Conservation (phyloP, 805 yeast genomes). For the Suhomyces emberorum region DNA sequence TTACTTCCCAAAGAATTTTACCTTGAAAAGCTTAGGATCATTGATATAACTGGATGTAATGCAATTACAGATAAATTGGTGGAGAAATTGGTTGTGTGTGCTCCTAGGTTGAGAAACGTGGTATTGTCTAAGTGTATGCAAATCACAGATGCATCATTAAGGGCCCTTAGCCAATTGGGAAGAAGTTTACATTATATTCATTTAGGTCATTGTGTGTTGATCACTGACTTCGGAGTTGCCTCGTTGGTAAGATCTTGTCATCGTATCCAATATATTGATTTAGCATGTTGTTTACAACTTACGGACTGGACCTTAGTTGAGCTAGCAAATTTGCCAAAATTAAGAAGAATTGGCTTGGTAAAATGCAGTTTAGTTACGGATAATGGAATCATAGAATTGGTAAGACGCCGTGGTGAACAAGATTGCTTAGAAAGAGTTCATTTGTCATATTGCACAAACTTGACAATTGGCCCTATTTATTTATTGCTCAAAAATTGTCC, state of each 20-base stretch:
- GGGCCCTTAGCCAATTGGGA: slow-evolving; percentile 69
- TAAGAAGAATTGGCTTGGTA: slow-evolving; percentile 89
- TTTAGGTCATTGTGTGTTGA: slow-evolving; percentile 87
- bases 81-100: slow-evolving; percentile 64
- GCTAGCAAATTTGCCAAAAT: slow-evolving; percentile 69
- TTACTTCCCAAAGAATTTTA: slow-evolving; percentile 45
- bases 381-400: slow-evolving; percentile 69
- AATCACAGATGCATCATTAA: slow-evolving; percentile 77
- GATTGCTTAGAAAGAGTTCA: slow-evolving; percentile 91
- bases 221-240: slow-evolving; percentile 85
- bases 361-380: slow-evolving; percentile 88
- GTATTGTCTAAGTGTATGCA: slow-evolving; percentile 85
- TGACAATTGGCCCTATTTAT: slow-evolving; percentile 75
- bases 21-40: slow-evolving; percentile 67
- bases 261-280: slow-evolving; percentile 85
- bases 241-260: slow-evolving; percentile 73
- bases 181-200: slow-evolving; percentile 84
- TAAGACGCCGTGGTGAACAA: slow-evolving; percentile 62
- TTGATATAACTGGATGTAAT: slow-evolving; percentile 82
- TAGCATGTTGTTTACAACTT: slow-evolving; percentile 89
- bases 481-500: slow-evolving; percentile 77
- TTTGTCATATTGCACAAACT: slow-evolving; percentile 81
- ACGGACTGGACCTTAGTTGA: slow-evolving; percentile 81
- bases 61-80: slow-evolving; percentile 78
- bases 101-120: slow-evolving; percentile 85